Conservation (phyloP, 1,284 basidiomycete genomes). For the Marasmius sp. region DNA sequence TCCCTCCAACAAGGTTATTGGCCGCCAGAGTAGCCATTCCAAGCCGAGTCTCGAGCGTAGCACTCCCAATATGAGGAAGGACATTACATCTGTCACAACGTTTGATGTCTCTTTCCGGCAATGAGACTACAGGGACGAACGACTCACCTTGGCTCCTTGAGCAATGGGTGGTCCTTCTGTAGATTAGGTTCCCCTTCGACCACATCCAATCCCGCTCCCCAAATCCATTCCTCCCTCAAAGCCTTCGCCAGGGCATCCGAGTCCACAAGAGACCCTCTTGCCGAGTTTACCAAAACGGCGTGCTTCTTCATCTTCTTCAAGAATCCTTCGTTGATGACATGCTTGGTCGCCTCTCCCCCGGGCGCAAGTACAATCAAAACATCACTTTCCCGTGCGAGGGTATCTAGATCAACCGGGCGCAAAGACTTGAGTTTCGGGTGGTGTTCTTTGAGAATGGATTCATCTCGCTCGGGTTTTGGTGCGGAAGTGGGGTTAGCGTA, state of each 20-base stretch:
- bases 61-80: conserved; percentile 90
- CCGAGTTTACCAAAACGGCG: conserved; percentile 79
- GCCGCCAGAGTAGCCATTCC: conserved; percentile 80
- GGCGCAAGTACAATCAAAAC: conserved; percentile 84
- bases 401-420: conserved; percentile 60
- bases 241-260: conserved; percentile 85
- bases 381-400: conserved; percentile 76
- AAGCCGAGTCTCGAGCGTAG: conserved; percentile 80
- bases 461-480: conserved; percentile 50
- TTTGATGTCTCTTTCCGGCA: background rate
- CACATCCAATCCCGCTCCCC: conserved; percentile 92
- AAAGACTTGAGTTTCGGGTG: conserved; percentile 44
- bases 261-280: conserved; percentile 84
- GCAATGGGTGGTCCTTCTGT: conserved; percentile 71
- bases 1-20: conserved; percentile 55
- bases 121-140: background rate
- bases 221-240: conserved; percentile 75
- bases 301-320: conserved; percentile 83
- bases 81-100: conserved; percentile 63
- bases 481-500: conserved; percentile 52
- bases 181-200: conserved; percentile 91
- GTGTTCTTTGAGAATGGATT: conserved; percentile 44
- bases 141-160: conserved; percentile 70
- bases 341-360: conserved; percentile 70
- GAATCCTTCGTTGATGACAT: conserved; percentile 74